Evolutionary conservation across 208 protist genomes (phyloP).

Genomic region (Wallacemonas rigidus): DNA sequence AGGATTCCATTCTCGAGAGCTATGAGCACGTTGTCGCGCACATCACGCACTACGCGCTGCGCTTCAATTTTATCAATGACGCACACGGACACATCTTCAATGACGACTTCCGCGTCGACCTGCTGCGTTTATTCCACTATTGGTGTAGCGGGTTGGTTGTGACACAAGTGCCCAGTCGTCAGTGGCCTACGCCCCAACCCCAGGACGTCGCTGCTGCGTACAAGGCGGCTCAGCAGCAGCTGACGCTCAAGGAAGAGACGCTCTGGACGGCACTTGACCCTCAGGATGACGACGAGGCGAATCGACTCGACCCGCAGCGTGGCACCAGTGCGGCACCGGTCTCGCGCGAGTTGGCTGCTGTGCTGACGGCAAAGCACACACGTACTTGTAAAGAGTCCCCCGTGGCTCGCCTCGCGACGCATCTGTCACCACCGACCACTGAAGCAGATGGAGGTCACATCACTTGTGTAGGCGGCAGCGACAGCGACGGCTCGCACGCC

Average conservation of each 20-base stretch:
- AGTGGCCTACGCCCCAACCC: conserved; percentile 57
- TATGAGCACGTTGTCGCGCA: conserved; percentile 54
- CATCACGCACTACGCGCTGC: conserved; percentile 59
- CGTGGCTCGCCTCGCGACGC: too few relatives aligned
- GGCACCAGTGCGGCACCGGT: too few relatives aligned
- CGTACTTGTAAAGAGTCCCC: too few relatives aligned
- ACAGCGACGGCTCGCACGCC: too few relatives aligned
- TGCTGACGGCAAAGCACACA: too few relatives aligned
- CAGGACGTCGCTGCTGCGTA: conserved; percentile 27
- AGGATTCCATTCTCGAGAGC: conserved; percentile 63
- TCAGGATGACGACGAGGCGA: conserved; percentile 2
- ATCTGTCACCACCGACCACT: too few relatives aligned
- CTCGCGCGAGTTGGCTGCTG: too few relatives aligned
- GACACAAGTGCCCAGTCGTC: conserved; percentile 55
- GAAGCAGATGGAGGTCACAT: too few relatives aligned
- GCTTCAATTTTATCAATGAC: conserved; percentile 85
- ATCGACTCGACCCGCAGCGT: neutral
- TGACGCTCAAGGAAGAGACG: neutral
- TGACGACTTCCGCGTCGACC: conserved; percentile 58
- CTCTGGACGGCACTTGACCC: conserved; percentile 4
- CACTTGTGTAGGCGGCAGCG: too few relatives aligned
- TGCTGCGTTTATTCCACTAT: conserved; percentile 73
- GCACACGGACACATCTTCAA: conserved; percentile 62
- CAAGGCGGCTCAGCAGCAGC: conserved; percentile 1
- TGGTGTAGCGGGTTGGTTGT: conserved; percentile 78